Evolutionary conservation across 495 filamentous ascomycete species (phyloP).

Genomic region (Aspergillus sclerotiicarbonarius): DNA sequence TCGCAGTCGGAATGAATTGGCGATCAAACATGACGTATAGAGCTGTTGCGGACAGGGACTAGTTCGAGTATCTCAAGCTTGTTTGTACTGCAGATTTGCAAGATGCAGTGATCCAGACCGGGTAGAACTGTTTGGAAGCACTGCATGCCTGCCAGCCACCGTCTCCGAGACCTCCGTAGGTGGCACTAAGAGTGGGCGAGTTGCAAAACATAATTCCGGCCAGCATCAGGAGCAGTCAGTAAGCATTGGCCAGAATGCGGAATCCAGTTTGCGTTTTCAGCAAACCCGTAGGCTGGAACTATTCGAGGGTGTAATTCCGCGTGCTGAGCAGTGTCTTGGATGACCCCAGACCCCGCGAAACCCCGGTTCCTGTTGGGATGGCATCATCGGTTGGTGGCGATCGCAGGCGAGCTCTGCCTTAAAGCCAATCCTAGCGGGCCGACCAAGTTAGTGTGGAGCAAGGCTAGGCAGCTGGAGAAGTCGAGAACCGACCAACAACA

Average conservation of each 20-base stretch:
- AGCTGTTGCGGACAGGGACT: too few relatives aligned
- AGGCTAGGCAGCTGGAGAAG: neutral
- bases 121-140: too few relatives aligned
- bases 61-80: neutral
- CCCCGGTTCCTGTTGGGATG: neutral
- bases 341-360: neutral
- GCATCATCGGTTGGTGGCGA: neutral
- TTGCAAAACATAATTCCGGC: neutral
- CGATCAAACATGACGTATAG: neutral
- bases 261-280: too few relatives aligned
- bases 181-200: too few relatives aligned
- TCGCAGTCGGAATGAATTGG: neutral
- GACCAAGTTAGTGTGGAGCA: neutral
- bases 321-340: neutral
- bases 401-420: neutral
- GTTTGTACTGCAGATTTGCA: neutral
- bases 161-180: too few relatives aligned
- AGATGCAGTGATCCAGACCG: neutral
- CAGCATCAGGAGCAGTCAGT: too few relatives aligned
- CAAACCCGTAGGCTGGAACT: too few relatives aligned
- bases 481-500: neutral
- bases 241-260: too few relatives aligned
- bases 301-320: neutral
- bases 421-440: conserved; percentile 3
- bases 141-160: too few relatives aligned